phyloP scores from a whole-genome alignment of 108 stramenopile species.

The Poteriospumella lacustris region DNA sequence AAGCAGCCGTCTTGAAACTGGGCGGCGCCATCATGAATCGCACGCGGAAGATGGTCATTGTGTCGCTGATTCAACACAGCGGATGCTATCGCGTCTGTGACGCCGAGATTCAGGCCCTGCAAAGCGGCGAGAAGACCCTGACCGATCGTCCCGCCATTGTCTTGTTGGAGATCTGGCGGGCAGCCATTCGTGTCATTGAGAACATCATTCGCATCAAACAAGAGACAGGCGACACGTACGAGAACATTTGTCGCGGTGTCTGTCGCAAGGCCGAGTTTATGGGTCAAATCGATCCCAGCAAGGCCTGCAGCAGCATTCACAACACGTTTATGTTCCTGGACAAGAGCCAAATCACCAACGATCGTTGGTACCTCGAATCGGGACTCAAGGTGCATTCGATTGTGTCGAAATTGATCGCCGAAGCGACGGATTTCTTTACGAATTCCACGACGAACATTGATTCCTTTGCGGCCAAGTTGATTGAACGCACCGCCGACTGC shows the following conservation, averaged over 20 bases:
- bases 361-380: not conserved
- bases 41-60: conserved; percentile 23
- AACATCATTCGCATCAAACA: conserved; percentile 29
- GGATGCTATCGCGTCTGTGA: conserved; percentile 3
- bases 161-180: conserved; percentile 27
- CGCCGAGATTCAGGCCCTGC: not conserved
- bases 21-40: conserved; percentile 34
- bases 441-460: not conserved
- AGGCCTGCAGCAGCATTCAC: not conserved
- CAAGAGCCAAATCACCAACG: not conserved
- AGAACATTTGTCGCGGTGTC: not conserved
- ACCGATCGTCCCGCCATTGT: not conserved
- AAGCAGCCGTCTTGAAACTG: conserved; percentile 17
- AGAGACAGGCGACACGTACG: conserved; percentile 19
- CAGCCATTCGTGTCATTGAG: conserved; percentile 29
- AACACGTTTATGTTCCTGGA: not conserved
- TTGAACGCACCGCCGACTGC: not conserved
- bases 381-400: not conserved
- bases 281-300: not conserved
- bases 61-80: conserved; percentile 23
- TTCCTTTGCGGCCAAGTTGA: not conserved
- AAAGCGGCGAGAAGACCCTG: not conserved
- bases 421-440: conserved; percentile 17
- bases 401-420: conserved; percentile 22
- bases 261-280: conserved; percentile 33